Percentiles rank a stretch among this genome's conserved stretches.
These are phyloP conservation scores for Metarhizium robertsii DNA, from an alignment of 2,329 filamentous ascomycete species.

Conservation along the genomic window DNA sequence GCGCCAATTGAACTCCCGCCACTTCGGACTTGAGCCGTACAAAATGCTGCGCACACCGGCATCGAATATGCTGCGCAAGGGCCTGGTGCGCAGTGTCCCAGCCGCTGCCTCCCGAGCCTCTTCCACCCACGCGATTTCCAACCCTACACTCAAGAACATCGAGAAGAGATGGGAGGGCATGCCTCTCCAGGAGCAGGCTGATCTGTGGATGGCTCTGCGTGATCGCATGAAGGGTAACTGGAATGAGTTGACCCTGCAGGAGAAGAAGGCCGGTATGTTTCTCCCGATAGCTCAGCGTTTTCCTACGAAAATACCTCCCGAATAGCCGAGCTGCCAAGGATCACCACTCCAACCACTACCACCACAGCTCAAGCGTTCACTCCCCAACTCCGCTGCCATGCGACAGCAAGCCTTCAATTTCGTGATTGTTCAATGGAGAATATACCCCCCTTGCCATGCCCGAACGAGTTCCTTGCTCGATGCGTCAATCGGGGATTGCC, in stretches of 20 bases:
- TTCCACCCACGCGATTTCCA: slow-evolving; percentile 88
- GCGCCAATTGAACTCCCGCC: slow-evolving; percentile 24
- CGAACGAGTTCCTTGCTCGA: not conserved
- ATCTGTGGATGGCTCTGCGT: slow-evolving; percentile 96
- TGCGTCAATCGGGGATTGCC: slow-evolving; percentile 7
- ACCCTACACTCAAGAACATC: slow-evolving; percentile 94
- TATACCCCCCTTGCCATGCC: not conserved
- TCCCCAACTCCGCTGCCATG: slow-evolving; percentile 4
- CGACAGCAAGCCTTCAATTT: not conserved
- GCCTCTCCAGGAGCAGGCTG: slow-evolving; percentile 97
- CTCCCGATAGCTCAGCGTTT: slow-evolving; percentile 7
- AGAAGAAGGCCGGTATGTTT: slow-evolving; percentile 95
- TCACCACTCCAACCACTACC: slow-evolving; percentile 9
- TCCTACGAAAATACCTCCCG: slow-evolving; percentile 25
- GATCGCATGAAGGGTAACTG: slow-evolving; percentile 99
- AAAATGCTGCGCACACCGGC: slow-evolving; percentile 47
- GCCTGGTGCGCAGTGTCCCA: slow-evolving; percentile 32
- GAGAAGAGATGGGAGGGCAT: slow-evolving; percentile 99
- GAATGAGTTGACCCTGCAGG: slow-evolving; percentile 87
- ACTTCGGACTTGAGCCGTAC: slow-evolving; percentile 11
- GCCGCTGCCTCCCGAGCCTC: slow-evolving; percentile 42
- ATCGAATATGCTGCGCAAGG: slow-evolving; percentile 43
- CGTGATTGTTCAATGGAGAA: not conserved
- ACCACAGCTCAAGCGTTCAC: not conserved
- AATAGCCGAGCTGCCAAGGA: slow-evolving; percentile 15